phyloP scores from a whole-genome alignment of 2,329 filamentous ascomycete genomes.

The Dactylellina cionopaga region DNA sequence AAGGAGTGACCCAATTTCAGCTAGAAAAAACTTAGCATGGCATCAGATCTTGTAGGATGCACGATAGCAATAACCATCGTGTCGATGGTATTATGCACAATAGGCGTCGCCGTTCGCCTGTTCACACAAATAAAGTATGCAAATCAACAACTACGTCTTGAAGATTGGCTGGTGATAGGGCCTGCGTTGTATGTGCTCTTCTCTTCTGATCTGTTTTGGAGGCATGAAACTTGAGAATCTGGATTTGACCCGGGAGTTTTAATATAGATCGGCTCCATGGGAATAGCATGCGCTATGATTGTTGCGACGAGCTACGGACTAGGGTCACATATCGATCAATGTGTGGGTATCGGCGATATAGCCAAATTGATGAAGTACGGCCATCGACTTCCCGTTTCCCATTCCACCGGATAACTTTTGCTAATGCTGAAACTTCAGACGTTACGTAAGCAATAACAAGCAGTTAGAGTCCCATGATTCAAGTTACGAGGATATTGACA shows the following conservation, averaged over 20 bases:
- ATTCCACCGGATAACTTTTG: not conserved
- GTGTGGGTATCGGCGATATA: not conserved
- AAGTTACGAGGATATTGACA: not conserved
- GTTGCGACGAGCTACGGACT: too few relatives aligned
- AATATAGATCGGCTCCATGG: not conserved
- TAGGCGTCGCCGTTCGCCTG: slow-evolving; percentile 2
- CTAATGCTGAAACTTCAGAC: slow-evolving; percentile 11
- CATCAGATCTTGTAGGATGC: not conserved
- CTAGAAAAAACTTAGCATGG: not conserved
- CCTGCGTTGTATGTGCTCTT: slow-evolving; percentile 19
- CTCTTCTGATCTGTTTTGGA: not conserved
- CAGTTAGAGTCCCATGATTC: not conserved
- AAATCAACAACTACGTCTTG: too few relatives aligned
- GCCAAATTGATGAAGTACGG: slow-evolving; percentile 18
- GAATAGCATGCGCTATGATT: too few relatives aligned
- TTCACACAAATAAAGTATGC: slow-evolving; percentile 20
- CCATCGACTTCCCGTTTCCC: not conserved
- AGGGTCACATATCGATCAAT: not conserved
- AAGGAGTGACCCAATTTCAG: not conserved
- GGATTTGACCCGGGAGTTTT: not conserved
- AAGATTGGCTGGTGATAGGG: slow-evolving; percentile 24
- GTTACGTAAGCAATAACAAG: not conserved
- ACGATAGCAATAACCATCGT: slow-evolving; percentile 2
- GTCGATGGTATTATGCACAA: slow-evolving; percentile 22
- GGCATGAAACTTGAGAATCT: not conserved